Percentiles rank a stretch among this genome's conserved stretches.
Conservation (phyloP, 257 asterid genomes). For the Penstemon davidsonii region DNA sequence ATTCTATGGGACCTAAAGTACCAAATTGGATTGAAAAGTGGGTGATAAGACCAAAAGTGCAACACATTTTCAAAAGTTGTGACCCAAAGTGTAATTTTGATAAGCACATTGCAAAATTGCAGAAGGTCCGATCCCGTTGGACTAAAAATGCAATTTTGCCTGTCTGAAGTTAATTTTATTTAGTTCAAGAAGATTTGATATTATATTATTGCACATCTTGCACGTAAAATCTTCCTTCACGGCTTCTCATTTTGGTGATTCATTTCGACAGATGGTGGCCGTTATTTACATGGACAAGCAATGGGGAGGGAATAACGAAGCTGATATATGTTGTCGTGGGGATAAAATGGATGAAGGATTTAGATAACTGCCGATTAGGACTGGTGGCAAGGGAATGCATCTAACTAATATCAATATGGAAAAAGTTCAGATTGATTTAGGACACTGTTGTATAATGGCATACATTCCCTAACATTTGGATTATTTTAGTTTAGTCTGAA, state of each 20-base stretch:
- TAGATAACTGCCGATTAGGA: slow-evolving; percentile 26
- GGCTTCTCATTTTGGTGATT: slow-evolving; percentile 10
- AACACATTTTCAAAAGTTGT: too few species aligned
- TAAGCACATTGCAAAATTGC: too few species aligned
- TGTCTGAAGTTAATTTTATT: neutral
- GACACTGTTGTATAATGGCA: slow-evolving; percentile 56
- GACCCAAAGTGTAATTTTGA: too few species aligned
- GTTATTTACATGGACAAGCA: slow-evolving; percentile 63
- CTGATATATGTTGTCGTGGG: neutral
- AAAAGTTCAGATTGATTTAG: slow-evolving; percentile 37
- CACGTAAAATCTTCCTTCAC: neutral
- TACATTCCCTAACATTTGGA: slow-evolving; percentile 31
- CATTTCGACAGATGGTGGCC: slow-evolving; percentile 56
- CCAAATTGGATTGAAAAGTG: too few species aligned
- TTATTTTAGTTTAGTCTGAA: slow-evolving; percentile 45
- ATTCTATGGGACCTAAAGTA: too few species aligned
- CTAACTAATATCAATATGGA: slow-evolving; percentile 32
- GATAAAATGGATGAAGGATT: slow-evolving; percentile 24
- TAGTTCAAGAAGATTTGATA: neutral
- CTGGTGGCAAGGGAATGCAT: slow-evolving; percentile 30
- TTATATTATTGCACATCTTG: neutral
- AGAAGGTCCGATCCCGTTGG: too few species aligned
- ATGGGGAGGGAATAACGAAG: slow-evolving; percentile 55
- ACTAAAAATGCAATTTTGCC: too few species aligned
- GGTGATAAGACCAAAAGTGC: too few species aligned